Conservation (phyloP, 495 filamentous ascomycete genomes). For the Lasiosphaeria hispida region DNA sequence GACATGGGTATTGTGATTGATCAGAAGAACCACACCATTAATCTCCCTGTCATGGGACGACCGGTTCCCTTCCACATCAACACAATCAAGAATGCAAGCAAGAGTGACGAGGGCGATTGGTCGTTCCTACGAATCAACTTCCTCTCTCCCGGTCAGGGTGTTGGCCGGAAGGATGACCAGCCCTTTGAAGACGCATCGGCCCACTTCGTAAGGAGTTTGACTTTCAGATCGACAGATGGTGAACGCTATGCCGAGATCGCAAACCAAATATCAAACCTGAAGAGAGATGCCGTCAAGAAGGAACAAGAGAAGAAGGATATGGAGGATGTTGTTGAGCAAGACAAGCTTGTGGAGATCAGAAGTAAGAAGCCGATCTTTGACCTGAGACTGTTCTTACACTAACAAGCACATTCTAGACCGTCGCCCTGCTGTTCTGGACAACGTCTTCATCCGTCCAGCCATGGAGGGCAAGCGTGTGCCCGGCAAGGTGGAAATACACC, state of each 20-base stretch:
- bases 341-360: slow-evolving; percentile 88
- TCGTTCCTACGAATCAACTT: slow-evolving; percentile 96
- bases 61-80: slow-evolving; percentile 99
- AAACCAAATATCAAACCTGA: slow-evolving; percentile 86
- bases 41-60: slow-evolving; percentile 94
- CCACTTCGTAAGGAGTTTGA: slow-evolving; percentile 93
- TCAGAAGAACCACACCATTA: slow-evolving; percentile 80
- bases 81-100: slow-evolving; percentile 97
- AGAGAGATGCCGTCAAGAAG: slow-evolving; percentile 81
- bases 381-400: slow-evolving; percentile 20
- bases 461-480: slow-evolving; percentile 95
- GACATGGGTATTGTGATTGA: slow-evolving; percentile 89
- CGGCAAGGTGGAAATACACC: slow-evolving; percentile 93
- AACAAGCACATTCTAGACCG: slow-evolving; percentile 58
- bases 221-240: slow-evolving; percentile 85
- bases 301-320: slow-evolving; percentile 99
- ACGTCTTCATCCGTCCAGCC: slow-evolving; percentile 89
- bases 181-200: slow-evolving; percentile 96
- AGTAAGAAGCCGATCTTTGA: slow-evolving; percentile 52
- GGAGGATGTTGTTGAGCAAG: slow-evolving; percentile 99
- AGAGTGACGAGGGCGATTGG: slow-evolving; percentile 91
- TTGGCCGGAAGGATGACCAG: slow-evolving; percentile 96
- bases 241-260: slow-evolving; percentile 85
- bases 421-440: slow-evolving; percentile 79
- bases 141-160: slow-evolving; percentile 93